A percentile compares a stretch with the other conserved stretches of the same genome.
Evolutionary conservation across 805 yeast species (phyloP).

Genomic region (Candida easanensis): DNA sequence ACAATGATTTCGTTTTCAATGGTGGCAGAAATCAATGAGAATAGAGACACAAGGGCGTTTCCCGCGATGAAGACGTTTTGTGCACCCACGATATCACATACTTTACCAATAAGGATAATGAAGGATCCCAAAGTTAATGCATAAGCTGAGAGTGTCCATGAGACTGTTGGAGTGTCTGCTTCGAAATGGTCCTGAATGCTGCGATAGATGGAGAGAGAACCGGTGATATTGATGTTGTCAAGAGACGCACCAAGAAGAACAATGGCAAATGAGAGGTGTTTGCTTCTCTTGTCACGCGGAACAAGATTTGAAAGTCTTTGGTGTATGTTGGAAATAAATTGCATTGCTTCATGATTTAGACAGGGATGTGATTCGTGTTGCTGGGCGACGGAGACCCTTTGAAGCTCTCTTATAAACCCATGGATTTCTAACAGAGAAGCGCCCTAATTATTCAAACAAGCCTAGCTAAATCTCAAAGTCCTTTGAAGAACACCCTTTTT

Average conservation of each 20-base stretch:
- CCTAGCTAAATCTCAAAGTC: no score
- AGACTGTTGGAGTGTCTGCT: constrained; percentile 27
- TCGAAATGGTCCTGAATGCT: constrained; percentile 5
- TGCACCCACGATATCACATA: constrained; percentile 40
- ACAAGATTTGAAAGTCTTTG: no score
- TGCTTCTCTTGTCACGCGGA: no score
- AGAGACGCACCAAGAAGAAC: constrained; percentile 4
- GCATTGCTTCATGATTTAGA: no score
- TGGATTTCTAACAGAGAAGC: no score
- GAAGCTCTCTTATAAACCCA: no score
- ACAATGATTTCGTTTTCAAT: constrained; percentile 33
- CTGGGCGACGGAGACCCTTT: no score
- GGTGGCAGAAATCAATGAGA: constrained; percentile 35
- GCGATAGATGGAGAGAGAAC: constrained; percentile 3
- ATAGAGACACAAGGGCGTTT: constrained; percentile 23
- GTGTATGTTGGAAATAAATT: no score
- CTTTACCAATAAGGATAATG: constrained; percentile 38
- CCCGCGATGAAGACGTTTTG: constrained; percentile 26
- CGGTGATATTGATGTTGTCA: constrained; percentile 12
- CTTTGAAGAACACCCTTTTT: no score
- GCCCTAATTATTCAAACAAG: no score
- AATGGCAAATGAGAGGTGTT: constrained; percentile 1
- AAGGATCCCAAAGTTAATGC: constrained; percentile 42
- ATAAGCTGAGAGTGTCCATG: constrained; percentile 43
- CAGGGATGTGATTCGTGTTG: no score